These are phyloP conservation scores for Botrytis sinoallii DNA, from an alignment of 2,329 filamentous ascomycete species.

Conservation along the genomic window DNA sequence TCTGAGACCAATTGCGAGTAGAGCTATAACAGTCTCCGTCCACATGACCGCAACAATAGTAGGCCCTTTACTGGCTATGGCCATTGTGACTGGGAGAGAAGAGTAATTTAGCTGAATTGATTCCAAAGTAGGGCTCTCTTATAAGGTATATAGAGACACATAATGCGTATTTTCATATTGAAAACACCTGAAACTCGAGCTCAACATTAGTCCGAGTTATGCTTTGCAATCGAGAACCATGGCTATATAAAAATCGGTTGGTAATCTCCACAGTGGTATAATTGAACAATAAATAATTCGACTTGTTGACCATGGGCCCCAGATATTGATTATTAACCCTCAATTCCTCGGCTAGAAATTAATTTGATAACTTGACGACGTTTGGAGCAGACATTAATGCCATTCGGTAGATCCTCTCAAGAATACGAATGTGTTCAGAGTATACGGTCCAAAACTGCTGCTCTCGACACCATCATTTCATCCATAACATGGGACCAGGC, in stretches of 20 bases:
- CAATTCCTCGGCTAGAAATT: not conserved
- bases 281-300: not conserved
- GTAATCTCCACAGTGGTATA: not conserved
- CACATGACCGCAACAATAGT: slow-evolving; percentile 23
- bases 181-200: not conserved
- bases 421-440: not conserved
- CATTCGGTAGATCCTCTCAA: not conserved
- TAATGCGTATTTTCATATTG: not conserved
- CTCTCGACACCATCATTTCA: not conserved
- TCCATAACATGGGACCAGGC: not conserved
- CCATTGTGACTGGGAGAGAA: not conserved
- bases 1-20: slow-evolving; percentile 21
- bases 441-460: not conserved
- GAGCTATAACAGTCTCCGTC: slow-evolving; percentile 21
- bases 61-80: slow-evolving; percentile 20
- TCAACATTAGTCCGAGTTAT: too few species aligned
- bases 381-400: not conserved
- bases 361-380: not conserved
- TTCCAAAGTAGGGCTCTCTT: not conserved
- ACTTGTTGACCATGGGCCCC: not conserved
- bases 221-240: too few species aligned
- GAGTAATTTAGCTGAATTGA: not conserved
- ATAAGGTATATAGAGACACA: not conserved
- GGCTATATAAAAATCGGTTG: not conserved
- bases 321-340: not conserved